Conservation (phyloP, 2,329 filamentous ascomycete genomes). For the Aureobasidium mangrovei region DNA sequence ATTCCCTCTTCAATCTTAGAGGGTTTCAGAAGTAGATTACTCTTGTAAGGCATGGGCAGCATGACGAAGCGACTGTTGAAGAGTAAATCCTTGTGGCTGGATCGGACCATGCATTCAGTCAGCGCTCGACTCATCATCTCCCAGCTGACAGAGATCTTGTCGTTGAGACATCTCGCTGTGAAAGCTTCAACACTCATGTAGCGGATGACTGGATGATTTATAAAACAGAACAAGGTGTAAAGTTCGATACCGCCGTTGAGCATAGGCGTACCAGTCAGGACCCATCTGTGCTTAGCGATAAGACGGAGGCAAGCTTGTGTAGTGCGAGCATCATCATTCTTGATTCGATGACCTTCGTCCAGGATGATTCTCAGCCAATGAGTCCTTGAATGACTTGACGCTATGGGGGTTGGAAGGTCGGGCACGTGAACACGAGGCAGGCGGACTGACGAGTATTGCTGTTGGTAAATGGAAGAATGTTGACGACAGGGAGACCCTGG, state of each 20-base stretch:
- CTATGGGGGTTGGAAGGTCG: no score
- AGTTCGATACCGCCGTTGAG: slow-evolving; percentile 27
- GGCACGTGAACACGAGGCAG: no score
- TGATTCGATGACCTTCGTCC: slow-evolving; percentile 50
- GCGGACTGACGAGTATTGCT: no score
- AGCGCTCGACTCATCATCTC: neutral
- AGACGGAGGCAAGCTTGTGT: slow-evolving; percentile 39
- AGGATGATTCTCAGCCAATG: slow-evolving; percentile 46
- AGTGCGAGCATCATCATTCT: slow-evolving; percentile 37
- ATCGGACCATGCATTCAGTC: slow-evolving; percentile 42
- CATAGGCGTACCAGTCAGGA: slow-evolving; percentile 37
- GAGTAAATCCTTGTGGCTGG: slow-evolving; percentile 46
- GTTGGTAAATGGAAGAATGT: no score
- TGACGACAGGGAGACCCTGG: no score
- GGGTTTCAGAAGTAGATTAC: slow-evolving; percentile 39
- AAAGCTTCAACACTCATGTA: neutral
- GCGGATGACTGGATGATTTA: slow-evolving; percentile 17
- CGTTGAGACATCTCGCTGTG: neutral
- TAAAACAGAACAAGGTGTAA: slow-evolving; percentile 38
- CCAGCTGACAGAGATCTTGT: neutral
- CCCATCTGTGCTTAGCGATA: slow-evolving; percentile 33
- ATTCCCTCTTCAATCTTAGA: slow-evolving; percentile 44
- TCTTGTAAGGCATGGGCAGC: slow-evolving; percentile 42
- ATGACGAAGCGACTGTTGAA: slow-evolving; percentile 47
- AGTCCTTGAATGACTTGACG: no score